Percentiles rank a stretch among this genome's conserved stretches.
Conservation (phyloP, 23 red algal genomes). For the Gracilaria gracilis region DNA sequence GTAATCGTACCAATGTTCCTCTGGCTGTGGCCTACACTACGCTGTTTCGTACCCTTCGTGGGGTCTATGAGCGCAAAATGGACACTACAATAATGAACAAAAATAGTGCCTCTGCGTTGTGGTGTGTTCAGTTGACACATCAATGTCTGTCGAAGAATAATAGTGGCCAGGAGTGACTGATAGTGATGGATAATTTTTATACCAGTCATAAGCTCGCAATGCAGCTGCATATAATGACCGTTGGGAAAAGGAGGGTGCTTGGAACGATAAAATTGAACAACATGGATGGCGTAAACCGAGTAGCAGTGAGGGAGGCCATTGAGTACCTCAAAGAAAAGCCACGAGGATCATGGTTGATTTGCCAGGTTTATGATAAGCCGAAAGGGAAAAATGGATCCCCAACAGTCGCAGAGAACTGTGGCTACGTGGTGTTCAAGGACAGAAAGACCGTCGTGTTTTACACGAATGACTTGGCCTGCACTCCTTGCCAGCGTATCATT, state of each 20-base stretch:
- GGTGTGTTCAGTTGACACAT: too few relatives aligned
- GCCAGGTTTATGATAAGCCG: not conserved
- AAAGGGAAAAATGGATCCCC: not conserved
- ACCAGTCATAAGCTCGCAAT: not conserved
- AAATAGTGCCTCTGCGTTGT: too few relatives aligned
- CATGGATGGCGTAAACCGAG: not conserved
- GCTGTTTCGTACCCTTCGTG: too few relatives aligned
- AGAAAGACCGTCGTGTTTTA: not conserved
- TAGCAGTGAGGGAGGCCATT: not conserved
- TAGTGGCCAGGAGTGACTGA: too few relatives aligned
- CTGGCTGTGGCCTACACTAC: too few relatives aligned
- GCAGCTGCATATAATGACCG: not conserved
- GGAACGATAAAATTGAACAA: not conserved
- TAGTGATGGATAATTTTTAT: conserved; percentile 39
- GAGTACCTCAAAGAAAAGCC: not conserved
- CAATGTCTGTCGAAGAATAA: too few relatives aligned
- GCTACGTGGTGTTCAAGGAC: not conserved
- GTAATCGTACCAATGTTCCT: too few relatives aligned
- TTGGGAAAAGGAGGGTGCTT: not conserved
- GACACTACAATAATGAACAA: too few relatives aligned
- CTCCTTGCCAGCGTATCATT: not conserved
- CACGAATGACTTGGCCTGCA: not conserved
- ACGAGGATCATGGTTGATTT: not conserved
- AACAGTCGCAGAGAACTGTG: not conserved
- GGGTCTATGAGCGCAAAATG: too few relatives aligned